Evolutionary conservation across 768 basidiomycete species (phyloP).

Genomic region (Boletus tomentosulus): DNA sequence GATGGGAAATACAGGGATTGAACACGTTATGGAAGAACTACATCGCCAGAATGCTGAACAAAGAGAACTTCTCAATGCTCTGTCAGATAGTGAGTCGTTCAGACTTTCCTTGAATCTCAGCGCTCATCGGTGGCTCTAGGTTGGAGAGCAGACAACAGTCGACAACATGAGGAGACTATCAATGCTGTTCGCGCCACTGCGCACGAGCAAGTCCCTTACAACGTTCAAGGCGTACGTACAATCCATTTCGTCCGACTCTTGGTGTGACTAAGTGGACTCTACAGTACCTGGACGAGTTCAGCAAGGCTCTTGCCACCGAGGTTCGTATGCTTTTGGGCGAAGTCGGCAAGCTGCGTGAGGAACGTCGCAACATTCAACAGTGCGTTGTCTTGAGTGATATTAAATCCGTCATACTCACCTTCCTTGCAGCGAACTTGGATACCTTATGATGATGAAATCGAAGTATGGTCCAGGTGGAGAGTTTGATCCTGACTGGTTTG

Average conservation of each 20-base stretch:
- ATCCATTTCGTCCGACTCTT: background rate
- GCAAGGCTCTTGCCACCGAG: conserved; percentile 76
- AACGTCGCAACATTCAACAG: conserved; percentile 75
- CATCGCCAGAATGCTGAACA: conserved; percentile 57
- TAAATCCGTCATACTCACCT: conserved; percentile 3
- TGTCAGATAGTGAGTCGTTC: conserved; percentile 53
- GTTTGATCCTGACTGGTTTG: conserved; percentile 78
- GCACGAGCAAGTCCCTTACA: conserved; percentile 74
- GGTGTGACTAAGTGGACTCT: background rate
- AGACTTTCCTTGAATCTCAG: background rate
- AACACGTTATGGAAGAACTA: conserved; percentile 58
- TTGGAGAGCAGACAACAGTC: conserved; percentile 62
- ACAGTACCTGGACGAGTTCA: conserved; percentile 86
- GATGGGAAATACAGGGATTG: conserved; percentile 41
- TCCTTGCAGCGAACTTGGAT: conserved; percentile 63
- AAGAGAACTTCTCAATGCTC: conserved; percentile 46
- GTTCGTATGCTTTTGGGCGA: conserved; percentile 80
- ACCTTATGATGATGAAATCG: conserved; percentile 61
- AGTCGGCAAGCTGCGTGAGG: conserved; percentile 79
- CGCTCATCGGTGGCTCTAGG: conserved; percentile 36
- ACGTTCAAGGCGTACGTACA: conserved; percentile 69
- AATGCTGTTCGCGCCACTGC: conserved; percentile 67
- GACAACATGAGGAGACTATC: conserved; percentile 66
- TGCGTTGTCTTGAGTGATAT: conserved; percentile 36
- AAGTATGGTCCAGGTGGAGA: conserved; percentile 84